Evolutionary conservation across 371 early-diverging fungal species (phyloP), one percentile per base, ranked within the genome.

Genomic region (Paraphysoderma sedebokerense): DNA sequence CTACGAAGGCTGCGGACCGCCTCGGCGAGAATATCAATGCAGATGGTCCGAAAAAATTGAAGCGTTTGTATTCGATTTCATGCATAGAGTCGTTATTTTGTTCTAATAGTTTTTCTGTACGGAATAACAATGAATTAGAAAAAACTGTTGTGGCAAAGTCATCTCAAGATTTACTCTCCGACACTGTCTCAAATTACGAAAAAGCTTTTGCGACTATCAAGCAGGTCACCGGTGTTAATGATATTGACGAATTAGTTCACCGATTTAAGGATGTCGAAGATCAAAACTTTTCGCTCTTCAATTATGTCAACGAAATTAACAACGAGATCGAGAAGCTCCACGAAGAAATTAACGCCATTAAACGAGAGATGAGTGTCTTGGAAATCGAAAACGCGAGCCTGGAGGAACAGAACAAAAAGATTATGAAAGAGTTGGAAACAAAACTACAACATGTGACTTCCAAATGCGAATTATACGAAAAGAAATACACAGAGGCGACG

Each of bases 261-360:
- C 51, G 63, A 12, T 72, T 74, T 58, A 67, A 62, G 45, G 67
- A 66, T 7, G 59, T 68, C 7, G 74, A 74, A 50, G 74, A 74
- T 53, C 60, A 69, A 44, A 69, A 68, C 64, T 74, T 74, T 54
- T 67, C 67, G 15, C 60, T 72, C 44, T 74, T 74, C 61, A 71
- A 71, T 58, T 71, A 72, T 50, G 72, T 72, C 48, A 70, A 67
- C 50, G 72, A 71, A 50, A 51, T 70, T 45, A 66, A 70, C 54
- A 69, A 70, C 50, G 68, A 70, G 48, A 63, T 67, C 42, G 74
- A 74, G 56, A 55, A 59, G 49, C 30, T 62, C 33, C 62, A 60
- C 19, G 70, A 42, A 32, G 42, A 42, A 13, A 19, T 42, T n/a
- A 20, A 19, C 11, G 30, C 30, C 11, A 28, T 42, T 9, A 28